A percentile compares a stretch with the other conserved stretches of the same genome.
These are phyloP conservation scores for Yamadazyma pseudoaaseri DNA, from an alignment of 1,139 yeast genomes.

Conservation along the genomic window DNA sequence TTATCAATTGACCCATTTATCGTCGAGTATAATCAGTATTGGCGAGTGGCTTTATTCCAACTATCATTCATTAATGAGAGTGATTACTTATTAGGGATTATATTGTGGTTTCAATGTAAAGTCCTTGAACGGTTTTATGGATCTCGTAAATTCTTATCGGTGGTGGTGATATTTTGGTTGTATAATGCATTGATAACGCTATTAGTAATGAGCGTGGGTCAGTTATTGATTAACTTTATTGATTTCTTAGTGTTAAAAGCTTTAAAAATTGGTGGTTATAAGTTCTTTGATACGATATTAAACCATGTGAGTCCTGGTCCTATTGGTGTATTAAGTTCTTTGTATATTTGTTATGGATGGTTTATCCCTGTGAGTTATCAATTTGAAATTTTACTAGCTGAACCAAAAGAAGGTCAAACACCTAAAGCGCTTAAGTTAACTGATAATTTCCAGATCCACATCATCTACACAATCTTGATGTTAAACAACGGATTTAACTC, in stretches of 20 bases:
- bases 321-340: conserved; percentile 56
- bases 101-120: conserved; percentile 59
- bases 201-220: conserved; percentile 38
- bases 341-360: conserved; percentile 55
- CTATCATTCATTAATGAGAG: conserved; percentile 62
- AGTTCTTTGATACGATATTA: conserved; percentile 29
- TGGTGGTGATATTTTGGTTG: conserved; percentile 29
- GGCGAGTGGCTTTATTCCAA: conserved; percentile 63
- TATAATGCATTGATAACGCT: conserved; percentile 36
- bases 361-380: conserved; percentile 61
- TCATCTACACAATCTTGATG: conserved; percentile 50
- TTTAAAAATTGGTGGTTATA: conserved; percentile 12
- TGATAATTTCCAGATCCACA: conserved; percentile 58
- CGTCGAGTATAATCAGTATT: conserved; percentile 59
- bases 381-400: conserved; percentile 45
- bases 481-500: conserved; percentile 55
- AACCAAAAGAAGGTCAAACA: conserved; percentile 2
- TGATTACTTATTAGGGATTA: conserved; percentile 52
- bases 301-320: conserved; percentile 58
- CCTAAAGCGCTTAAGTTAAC: conserved; percentile 31
- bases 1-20: conserved; percentile 61
- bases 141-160: conserved; percentile 52
- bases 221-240: conserved; percentile 30
- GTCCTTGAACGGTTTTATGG: conserved; percentile 67
- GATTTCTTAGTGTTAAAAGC: conserved; percentile 21